A percentile compares a stretch with the other conserved stretches of the same genome.
These are phyloP conservation scores for Cladosporium velox DNA, from an alignment of 2,329 filamentous ascomycete species.

Conservation along the genomic window DNA sequence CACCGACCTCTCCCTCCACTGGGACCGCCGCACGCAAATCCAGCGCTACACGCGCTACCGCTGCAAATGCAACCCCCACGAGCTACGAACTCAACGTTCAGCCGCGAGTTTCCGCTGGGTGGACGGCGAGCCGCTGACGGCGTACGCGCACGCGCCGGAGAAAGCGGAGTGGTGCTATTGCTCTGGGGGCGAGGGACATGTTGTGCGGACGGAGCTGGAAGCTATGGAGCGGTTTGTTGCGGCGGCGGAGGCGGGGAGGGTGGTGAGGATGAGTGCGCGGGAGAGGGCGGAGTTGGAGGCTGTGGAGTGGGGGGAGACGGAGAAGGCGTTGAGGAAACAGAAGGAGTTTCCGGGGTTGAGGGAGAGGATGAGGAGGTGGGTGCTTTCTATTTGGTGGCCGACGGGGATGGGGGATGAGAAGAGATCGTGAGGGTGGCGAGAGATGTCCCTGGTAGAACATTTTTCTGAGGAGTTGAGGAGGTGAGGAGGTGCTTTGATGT, in stretches of 20 bases:
- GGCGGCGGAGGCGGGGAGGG: background rate
- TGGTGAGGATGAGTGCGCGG: background rate
- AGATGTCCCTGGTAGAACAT: background rate
- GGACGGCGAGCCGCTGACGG: background rate
- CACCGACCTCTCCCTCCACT: background rate
- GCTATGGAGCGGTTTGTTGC: background rate
- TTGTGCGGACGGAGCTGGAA: background rate
- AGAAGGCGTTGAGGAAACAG: slow-evolving; percentile 7
- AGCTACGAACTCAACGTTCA: background rate
- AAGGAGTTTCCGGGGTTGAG: slow-evolving; percentile 8
- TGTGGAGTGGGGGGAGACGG: slow-evolving; percentile 2
- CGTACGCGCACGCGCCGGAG: background rate
- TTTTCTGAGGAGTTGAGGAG: background rate
- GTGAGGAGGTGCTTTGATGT: background rate
- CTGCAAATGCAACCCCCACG: background rate
- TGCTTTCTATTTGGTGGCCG: background rate
- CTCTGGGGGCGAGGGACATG: background rate
- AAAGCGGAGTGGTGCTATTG: slow-evolving; percentile 7
- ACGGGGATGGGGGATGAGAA: background rate
- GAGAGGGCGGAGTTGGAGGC: background rate
- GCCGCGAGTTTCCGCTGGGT: background rate
- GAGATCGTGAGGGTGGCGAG: background rate
- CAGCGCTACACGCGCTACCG: background rate
- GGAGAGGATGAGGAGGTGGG: background rate
- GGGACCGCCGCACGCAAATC: background rate